phyloP scores from a whole-genome alignment of 257 asterid genomes.

The Catharanthus roseus region DNA sequence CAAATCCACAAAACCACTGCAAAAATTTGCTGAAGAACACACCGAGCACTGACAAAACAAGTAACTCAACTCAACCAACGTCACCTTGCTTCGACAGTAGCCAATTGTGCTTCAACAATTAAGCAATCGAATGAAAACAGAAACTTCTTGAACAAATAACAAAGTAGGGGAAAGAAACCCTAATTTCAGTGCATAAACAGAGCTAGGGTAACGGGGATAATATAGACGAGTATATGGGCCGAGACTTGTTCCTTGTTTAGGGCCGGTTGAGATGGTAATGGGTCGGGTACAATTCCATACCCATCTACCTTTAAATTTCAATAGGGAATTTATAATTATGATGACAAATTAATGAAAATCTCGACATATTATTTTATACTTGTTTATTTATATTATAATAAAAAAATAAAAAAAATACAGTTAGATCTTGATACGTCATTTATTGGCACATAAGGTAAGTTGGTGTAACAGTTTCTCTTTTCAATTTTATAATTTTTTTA shows the following conservation, averaged over 20 bases:
- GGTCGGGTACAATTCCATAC: too few species aligned
- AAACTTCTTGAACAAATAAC: neutral
- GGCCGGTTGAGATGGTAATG: neutral
- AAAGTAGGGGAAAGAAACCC: neutral
- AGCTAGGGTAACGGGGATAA: neutral
- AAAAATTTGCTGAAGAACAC: neutral
- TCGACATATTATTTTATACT: too few species aligned
- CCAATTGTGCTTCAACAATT: neutral
- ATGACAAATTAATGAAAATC: too few species aligned
- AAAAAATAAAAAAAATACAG: too few species aligned
- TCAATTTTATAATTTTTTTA: too few species aligned
- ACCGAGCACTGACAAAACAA: neutral
- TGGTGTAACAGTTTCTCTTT: too few species aligned
- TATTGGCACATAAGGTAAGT: too few species aligned
- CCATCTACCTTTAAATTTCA: too few species aligned
- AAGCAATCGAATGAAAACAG: too few species aligned
- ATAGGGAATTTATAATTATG: too few species aligned
- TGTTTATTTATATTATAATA: too few species aligned
- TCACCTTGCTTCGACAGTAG: neutral
- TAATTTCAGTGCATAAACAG: neutral
- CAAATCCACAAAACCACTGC: conserved; percentile 4
- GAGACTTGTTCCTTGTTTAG: neutral
- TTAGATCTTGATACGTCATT: too few species aligned
- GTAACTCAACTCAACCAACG: neutral
- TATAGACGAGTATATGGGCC: conserved; percentile 2